phyloP scores from a whole-genome alignment of 1,284 basidiomycete species.

The Rhodofomes roseus region DNA sequence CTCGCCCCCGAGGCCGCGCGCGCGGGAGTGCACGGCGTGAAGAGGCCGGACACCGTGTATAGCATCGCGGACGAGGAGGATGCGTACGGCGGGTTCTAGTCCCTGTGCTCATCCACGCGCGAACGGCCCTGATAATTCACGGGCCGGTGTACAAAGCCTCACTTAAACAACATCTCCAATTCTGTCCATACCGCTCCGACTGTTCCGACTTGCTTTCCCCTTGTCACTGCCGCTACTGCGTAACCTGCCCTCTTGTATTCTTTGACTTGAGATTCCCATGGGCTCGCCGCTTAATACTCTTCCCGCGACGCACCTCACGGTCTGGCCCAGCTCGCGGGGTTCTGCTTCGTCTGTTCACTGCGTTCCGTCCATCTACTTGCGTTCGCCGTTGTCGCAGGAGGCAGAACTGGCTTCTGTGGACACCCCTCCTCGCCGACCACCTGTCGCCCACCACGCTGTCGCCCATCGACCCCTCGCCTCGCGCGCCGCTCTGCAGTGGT shows the following conservation, averaged over 20 bases:
- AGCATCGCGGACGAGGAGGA: slow-evolving; percentile 62
- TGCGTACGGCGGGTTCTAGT: slow-evolving; percentile 60
- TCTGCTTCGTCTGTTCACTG: slow-evolving; percentile 13
- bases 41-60: slow-evolving; percentile 41
- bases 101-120: slow-evolving; percentile 11
- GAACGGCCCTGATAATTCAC: background rate
- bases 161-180: background rate
- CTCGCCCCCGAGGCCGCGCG: slow-evolving; percentile 8
- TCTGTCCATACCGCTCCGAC: background rate
- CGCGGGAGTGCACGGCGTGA: slow-evolving; percentile 5
- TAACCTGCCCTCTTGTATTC: slow-evolving; percentile 12
- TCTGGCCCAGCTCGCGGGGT: slow-evolving; percentile 1
- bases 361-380: slow-evolving; percentile 8
- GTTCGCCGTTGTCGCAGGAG: slow-evolving; percentile 14
- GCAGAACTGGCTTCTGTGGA: slow-evolving; percentile 28
- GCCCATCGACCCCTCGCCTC: background rate
- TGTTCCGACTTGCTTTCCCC: background rate
- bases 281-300: no score
- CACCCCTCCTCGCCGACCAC: slow-evolving; percentile 7
- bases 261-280: no score
- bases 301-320: background rate
- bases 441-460: background rate
- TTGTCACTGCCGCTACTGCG: no score
- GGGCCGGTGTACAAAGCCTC: background rate
- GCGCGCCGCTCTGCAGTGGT: background rate